A percentile compares a stretch with the other conserved stretches of the same genome.
Conservation (phyloP, 495 filamentous ascomycete genomes). For the Penicillium ochrochloron region DNA sequence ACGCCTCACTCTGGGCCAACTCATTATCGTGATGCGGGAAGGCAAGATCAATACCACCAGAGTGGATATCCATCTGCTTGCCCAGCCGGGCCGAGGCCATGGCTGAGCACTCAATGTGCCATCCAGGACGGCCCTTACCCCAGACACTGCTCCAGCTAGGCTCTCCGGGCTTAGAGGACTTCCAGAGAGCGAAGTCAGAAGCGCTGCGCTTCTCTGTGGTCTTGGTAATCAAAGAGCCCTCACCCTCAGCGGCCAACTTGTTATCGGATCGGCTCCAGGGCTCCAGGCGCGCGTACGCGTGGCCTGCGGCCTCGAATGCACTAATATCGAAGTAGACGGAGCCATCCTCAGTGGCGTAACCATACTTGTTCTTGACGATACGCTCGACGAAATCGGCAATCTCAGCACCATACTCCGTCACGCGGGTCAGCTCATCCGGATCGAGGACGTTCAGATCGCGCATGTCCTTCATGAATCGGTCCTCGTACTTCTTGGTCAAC, state of each 20-base stretch:
- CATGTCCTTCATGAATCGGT: constrained; percentile 85
- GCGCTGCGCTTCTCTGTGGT: constrained; percentile 68
- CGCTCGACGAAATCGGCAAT: constrained; percentile 79
- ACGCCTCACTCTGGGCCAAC: constrained; percentile 91
- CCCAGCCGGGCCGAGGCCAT: constrained; percentile 92
- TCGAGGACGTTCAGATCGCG: constrained; percentile 80
- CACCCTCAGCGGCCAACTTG: constrained; percentile 83
- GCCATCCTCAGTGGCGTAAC: constrained; percentile 77
- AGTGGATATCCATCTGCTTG: constrained; percentile 85
- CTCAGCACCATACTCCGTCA: constrained; percentile 86
- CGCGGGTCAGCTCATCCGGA: constrained; percentile 81
- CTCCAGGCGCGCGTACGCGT: constrained; percentile 82
- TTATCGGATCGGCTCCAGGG: constrained; percentile 87
- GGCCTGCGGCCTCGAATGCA: constrained; percentile 81
- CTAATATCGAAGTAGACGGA: constrained; percentile 95
- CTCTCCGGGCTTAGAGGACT: constrained; percentile 88
- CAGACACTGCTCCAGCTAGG: constrained; percentile 87
- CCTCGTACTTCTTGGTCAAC: constrained; percentile 81
- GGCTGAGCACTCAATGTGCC: constrained; percentile 98
- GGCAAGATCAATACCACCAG: constrained; percentile 87
- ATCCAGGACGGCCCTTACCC: constrained; percentile 88
- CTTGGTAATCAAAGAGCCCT: constrained; percentile 78
- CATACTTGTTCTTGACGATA: constrained; percentile 84
- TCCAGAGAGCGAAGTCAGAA: constrained; percentile 94
- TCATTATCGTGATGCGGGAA: constrained; percentile 99